Evolutionary conservation across 1,284 basidiomycete genomes (phyloP), one percentile per base, ranked within the genome.

Genomic region (Moesziomyces globuligerus): DNA sequence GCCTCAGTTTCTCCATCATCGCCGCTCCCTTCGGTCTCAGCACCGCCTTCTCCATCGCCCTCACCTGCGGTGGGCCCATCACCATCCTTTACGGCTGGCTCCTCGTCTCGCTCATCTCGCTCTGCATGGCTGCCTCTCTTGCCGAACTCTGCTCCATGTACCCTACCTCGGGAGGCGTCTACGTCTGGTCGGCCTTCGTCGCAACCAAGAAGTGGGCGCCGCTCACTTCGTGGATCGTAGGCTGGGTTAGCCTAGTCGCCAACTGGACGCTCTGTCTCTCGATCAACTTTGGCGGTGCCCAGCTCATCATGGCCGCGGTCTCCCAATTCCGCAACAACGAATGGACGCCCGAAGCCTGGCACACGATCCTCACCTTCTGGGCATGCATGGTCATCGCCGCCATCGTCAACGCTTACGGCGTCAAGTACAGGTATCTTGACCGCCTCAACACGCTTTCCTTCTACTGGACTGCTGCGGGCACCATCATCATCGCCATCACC

Each of bases 141-240:
- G 85, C 84, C 1, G 85, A 86, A 57, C 84, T 86, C 38, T 85
- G 84, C 59, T 84, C 83, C 7, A 83, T 84, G 24, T 85, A 83
- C 39, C 85, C 85, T 0, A 84, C 84, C 3, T 83, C 83, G 0
- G 85, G 85, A 1, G 85, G 85, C 34, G 85, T 85, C 1, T 85
- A 85, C 66, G 84, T 85, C 54, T 85, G 85, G 85, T 76, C 84
- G 0, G 83, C 83, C 3, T 84, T 84, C 75, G 81, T 85, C 4
- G 83, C 83, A 0, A 84, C 81, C 10, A 83, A 80, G 3, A 82
- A 82, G 42, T 86, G 84, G 78, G 81, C 83, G 10, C 79, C 83
- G 0, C 71, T 85, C 53, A 71, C 84, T 10, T 83, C 79, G 26
- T 86, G 85, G 74, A 78, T 85, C 41, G 85, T 84, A 2, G 85